Conservation (phyloP, 148 eudicot genomes). For the Arbutus unedo region DNA sequence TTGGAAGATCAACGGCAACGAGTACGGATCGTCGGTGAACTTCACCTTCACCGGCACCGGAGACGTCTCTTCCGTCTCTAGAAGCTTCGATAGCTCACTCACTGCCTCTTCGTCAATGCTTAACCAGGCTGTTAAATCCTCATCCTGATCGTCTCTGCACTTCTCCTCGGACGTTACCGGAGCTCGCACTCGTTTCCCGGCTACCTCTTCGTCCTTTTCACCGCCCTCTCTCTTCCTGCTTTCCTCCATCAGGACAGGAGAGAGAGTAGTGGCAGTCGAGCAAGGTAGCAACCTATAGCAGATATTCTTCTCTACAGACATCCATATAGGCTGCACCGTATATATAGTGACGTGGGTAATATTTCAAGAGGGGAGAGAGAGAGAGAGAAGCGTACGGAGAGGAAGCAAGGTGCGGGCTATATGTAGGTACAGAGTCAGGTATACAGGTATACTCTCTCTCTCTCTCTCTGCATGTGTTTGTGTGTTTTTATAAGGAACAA, state of each 20-base stretch:
- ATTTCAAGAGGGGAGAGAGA: not conserved
- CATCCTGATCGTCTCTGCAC: conserved; percentile 1
- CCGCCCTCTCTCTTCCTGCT: not conserved
- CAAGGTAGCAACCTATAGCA: not conserved
- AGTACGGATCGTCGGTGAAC: conserved; percentile 48
- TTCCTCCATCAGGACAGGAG: not conserved
- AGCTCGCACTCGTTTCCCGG: not conserved
- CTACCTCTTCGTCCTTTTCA: not conserved
- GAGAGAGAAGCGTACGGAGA: not conserved
- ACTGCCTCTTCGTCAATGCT: conserved; percentile 26
- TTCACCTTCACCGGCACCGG: conserved; percentile 32
- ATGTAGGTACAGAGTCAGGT: not conserved
- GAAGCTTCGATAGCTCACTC: conserved; percentile 46
- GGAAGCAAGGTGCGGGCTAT: not conserved
- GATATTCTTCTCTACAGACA: not conserved
- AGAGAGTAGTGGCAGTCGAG: not conserved
- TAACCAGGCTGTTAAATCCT: conserved; percentile 19
- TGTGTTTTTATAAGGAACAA: too few species aligned
- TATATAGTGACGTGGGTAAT: not conserved
- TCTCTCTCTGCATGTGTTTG: too few species aligned
- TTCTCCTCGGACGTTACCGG: not conserved
- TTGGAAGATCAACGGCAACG: conserved; percentile 26
- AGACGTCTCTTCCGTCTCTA: conserved; percentile 28
- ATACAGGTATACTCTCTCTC: not conserved
- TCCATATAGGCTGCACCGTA: not conserved